A percentile compares a stretch with the other conserved stretches of the same genome.
Conservation (phyloP, 495 filamentous ascomycete genomes). For the Neurospora sp. region DNA sequence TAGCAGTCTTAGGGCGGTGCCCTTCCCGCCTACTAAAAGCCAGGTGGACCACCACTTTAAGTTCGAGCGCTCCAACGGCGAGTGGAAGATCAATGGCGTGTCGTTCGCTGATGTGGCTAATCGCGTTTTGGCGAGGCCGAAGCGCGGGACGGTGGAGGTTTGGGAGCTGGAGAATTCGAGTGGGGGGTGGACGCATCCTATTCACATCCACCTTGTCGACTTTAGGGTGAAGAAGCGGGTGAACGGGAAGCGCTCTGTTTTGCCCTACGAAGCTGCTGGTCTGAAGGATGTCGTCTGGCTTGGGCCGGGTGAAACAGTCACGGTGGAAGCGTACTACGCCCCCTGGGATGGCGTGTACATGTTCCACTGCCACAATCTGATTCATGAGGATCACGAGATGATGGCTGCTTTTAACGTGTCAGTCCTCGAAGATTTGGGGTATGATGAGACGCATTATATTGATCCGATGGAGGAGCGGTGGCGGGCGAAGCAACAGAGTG, state of each 20-base stretch:
- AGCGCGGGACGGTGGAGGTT: slow-evolving; percentile 36
- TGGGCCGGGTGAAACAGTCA: slow-evolving; percentile 35
- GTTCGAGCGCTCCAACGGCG: slow-evolving; percentile 33
- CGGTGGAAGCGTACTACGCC: slow-evolving; percentile 38
- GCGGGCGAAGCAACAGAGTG: slow-evolving; percentile 10
- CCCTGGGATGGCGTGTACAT: slow-evolving; percentile 48
- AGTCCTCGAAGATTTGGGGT: slow-evolving; percentile 34
- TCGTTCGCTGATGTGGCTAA: slow-evolving; percentile 39
- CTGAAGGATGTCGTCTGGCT: slow-evolving; percentile 47
- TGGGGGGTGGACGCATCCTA: slow-evolving; percentile 41
- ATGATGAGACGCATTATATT: slow-evolving; percentile 32
- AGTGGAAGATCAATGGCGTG: slow-evolving; percentile 44
- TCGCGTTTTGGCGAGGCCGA: slow-evolving; percentile 40
- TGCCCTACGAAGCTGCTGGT: slow-evolving; percentile 38
- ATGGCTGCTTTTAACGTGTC: slow-evolving; percentile 52
- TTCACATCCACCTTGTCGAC: slow-evolving; percentile 53
- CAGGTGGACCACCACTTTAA: slow-evolving; percentile 31
- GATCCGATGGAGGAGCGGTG: slow-evolving; percentile 25
- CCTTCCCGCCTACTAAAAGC: slow-evolving; percentile 14
- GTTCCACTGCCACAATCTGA: slow-evolving; percentile 49
- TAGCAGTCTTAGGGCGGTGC: not conserved
- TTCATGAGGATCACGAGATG: slow-evolving; percentile 54
- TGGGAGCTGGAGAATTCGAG: slow-evolving; percentile 42
- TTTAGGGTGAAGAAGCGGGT: slow-evolving; percentile 39
- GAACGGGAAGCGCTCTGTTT: slow-evolving; percentile 24